Evolutionary conservation across 257 asterid species (phyloP).

Genomic region (Jaltomata sinuosa): DNA sequence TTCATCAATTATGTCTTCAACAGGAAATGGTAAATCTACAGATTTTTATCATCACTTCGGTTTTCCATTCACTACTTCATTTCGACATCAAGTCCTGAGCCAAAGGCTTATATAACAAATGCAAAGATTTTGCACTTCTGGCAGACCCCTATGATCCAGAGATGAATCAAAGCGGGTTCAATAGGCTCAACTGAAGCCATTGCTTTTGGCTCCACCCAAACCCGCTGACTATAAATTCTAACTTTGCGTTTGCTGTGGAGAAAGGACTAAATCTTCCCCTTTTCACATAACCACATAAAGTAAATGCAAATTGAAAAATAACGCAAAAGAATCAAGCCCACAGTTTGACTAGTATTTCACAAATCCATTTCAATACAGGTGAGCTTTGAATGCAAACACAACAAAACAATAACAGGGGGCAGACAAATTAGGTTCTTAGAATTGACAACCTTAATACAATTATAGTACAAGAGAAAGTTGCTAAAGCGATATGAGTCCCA

Average conservation of each 20-base stretch:
- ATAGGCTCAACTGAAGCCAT: background rate
- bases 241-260: background rate
- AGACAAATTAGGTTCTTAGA: background rate
- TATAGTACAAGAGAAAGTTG: background rate
- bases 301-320: background rate
- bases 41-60: background rate
- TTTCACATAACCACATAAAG: background rate
- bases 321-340: background rate
- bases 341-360: background rate
- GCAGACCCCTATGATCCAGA: background rate
- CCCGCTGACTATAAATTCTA: background rate
- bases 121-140: background rate
- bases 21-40: background rate
- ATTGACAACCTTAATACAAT: background rate
- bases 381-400: background rate
- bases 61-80: too few relatives aligned
- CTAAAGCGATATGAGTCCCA: background rate
- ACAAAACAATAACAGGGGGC: background rate
- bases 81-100: background rate
- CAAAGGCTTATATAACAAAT: background rate
- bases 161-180: background rate
- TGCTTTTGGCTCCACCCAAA: background rate
- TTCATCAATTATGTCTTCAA: background rate
- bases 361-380: background rate
- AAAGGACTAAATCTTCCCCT: background rate